Base-by-base conservation (phyloP, 768 basidiomycete genomes). In the Boletus rufocinnamomeus region DNA sequence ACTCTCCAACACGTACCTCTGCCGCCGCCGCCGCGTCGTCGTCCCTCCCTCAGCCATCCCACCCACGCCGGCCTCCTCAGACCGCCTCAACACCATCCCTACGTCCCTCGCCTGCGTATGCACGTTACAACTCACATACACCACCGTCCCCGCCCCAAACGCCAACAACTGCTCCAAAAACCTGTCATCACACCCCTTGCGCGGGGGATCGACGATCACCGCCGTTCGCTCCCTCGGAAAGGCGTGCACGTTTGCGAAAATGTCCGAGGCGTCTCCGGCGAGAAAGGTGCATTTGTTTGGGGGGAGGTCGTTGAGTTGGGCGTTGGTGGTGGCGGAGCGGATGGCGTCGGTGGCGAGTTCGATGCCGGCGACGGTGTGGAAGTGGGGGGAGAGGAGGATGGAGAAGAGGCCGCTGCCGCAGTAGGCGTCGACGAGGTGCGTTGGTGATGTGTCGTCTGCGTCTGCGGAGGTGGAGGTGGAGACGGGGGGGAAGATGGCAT, bases 121-220 rank as follows among this genome's bases (percentile, higher is more conserved):
- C 48, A 97, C 95, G 69, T 96, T 97, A 67, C 95, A 97, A 69
- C 91, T 93, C 56, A 98, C 93, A 68, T 97, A 97, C 50, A 95
- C 90, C 61, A 95, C 80, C 30, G 82, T 83, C 55, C 76, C 74
- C 14, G 88, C 79, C 38, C 84, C 75, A 74, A 98, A 91, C 7
- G 67, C 71, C 51, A 95, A 67, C 37, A 97, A 73, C 75, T 98
- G 96, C 41, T 80, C 73, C 41, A 98, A 79, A 62, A 92, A 92
- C 25, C 77, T 74, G 46, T 84, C 83, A 72, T 96, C 94, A 68
- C 92, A 96, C 23, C 97, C 97, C 72, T 98, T 98, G 61, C 96
- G 80, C 7, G 96, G 97, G 1, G 97, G 97, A 71, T 99, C 91
- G 69, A 93, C 85, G 44, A 95, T 74, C 48, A 94, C 78, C 6